Base-by-base conservation (phyloP, 2,329 filamentous ascomycete genomes). In the Penicillium sp. region DNA sequence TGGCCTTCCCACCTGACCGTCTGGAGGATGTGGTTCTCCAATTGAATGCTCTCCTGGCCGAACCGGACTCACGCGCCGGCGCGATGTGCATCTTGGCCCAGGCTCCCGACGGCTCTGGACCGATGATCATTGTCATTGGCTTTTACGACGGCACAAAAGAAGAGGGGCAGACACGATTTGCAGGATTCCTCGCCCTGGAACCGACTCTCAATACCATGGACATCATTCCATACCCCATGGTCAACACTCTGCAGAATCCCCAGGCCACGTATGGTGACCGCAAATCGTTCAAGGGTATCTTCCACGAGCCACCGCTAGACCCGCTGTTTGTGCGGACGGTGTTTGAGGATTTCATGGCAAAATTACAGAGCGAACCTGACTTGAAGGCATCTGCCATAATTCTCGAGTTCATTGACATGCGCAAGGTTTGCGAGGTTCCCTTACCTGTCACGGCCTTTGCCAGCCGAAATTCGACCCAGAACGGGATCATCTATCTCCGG, bases 1-100 rank as follows among this genome's bases (percentile, higher is more conserved):
- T 68, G n/a, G 58, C 55, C 4, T 70, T 61, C 29, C 29, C 57
- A 0, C 55, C 65, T 0, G 59, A 66, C 6, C 61, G 65, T 15
- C 44, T 70, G 13, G 62, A 67, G 23, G 6, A 9, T 1, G 51
- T 69, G 2, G 46, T 69, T 12, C 55, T 60, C 18, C 44, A 52
- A 7, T 32, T 68, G 7, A 67, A 67, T 3, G 78, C 78, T 1
- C 80, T 80, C 0, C 75, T 84, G 1, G 81, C 80, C 2, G 80
- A 81, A 1, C 84, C 83, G 0, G 81, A 86, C 12, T 78, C 80
- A 7, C 80, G 84, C 51, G 84, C 82, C 2, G 64, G 59, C 1
- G 66, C 66, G 2, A 62, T 72, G 34, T 64, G 59, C 23, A 51
- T 70, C 33, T 56, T 66, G 9, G 51, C 66, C 0, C 62, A 65